Percentiles rank a stretch among this genome's conserved stretches.
phyloP scores from a whole-genome alignment of 2,329 filamentous ascomycete genomes.

The Helotiales sp. region DNA sequence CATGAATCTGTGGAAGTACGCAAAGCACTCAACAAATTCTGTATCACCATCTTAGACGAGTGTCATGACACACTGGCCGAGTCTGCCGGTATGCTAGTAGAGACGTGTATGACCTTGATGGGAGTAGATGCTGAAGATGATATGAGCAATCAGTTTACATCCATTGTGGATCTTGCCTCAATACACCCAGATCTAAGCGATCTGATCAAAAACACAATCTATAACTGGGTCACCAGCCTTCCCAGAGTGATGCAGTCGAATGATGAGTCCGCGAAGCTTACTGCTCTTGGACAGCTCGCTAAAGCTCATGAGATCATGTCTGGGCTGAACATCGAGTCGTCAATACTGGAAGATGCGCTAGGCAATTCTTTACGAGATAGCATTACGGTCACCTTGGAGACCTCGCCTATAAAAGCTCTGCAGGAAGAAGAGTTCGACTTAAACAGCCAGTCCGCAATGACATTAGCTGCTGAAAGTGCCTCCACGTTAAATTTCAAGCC shows the following conservation, averaged over 20 bases:
- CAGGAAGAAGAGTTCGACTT: conserved; percentile 32
- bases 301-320: conserved; percentile 68
- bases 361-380: conserved; percentile 73
- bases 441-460: conserved; percentile 33
- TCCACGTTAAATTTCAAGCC: conserved; percentile 51
- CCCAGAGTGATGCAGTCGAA: conserved; percentile 80
- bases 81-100: conserved; percentile 70
- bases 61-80: conserved; percentile 73
- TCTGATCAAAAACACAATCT: conserved; percentile 67
- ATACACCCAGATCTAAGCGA: conserved; percentile 64
- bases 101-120: conserved; percentile 74
- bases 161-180: conserved; percentile 60
- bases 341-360: conserved; percentile 66
- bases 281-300: conserved; percentile 73
- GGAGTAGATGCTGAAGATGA: conserved; percentile 46
- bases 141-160: conserved; percentile 42
- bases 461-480: conserved; percentile 23
- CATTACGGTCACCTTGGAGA: conserved; percentile 45
- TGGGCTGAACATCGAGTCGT: conserved; percentile 62
- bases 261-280: conserved; percentile 75
- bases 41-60: conserved; percentile 73
- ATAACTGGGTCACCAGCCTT: conserved; percentile 79
- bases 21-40: conserved; percentile 67
- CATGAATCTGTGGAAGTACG: conserved; percentile 71
- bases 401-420: conserved; percentile 15